A percentile compares a stretch with the other conserved stretches of the same genome.
phyloP scores from a whole-genome alignment of 345 rosid genomes.

The Pistacia integerrima region DNA sequence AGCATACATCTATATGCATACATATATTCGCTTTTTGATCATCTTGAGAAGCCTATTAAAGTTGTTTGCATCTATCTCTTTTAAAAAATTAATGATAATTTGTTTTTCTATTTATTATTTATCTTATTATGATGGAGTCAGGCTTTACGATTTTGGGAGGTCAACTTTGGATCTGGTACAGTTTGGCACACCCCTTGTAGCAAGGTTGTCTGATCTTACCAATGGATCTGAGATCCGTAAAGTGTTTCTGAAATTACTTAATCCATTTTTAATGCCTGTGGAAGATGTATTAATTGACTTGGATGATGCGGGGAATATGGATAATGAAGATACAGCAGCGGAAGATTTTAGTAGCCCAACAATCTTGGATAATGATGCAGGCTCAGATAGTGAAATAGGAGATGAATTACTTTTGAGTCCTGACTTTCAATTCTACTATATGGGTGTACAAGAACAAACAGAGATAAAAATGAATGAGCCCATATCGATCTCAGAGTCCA shows the following conservation, averaged over 20 bases:
- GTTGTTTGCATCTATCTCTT: conserved; percentile 1
- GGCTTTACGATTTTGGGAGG: conserved; percentile 27
- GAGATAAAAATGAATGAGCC: conserved; percentile 41
- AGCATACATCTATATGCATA: too few species aligned
- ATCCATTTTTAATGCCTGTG: conserved; percentile 46
- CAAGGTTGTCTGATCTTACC: conserved; percentile 36
- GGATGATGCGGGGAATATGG: conserved; percentile 33
- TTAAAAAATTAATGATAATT: background rate
- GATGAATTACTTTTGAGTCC: conserved; percentile 24
- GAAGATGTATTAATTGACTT: conserved; percentile 33
- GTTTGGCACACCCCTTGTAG: conserved; percentile 61
- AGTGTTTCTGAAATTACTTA: conserved; percentile 45
- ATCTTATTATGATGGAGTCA: conserved; percentile 18
- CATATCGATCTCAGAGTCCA: conserved; percentile 18
- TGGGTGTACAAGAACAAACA: background rate
- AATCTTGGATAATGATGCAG: conserved; percentile 25
- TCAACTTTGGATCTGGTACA: conserved; percentile 15
- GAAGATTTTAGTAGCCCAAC: conserved; percentile 36
- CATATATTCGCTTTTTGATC: background rate
- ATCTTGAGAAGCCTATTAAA: background rate
- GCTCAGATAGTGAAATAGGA: conserved; percentile 36
- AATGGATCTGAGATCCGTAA: conserved; percentile 45
- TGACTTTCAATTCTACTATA: conserved; percentile 41
- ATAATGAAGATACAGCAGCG: conserved; percentile 41
- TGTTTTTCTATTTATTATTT: background rate